Percentiles rank a stretch among this genome's conserved stretches.
phyloP scores from a whole-genome alignment of 495 filamentous ascomycete genomes.

The Podospora appendiculata region DNA sequence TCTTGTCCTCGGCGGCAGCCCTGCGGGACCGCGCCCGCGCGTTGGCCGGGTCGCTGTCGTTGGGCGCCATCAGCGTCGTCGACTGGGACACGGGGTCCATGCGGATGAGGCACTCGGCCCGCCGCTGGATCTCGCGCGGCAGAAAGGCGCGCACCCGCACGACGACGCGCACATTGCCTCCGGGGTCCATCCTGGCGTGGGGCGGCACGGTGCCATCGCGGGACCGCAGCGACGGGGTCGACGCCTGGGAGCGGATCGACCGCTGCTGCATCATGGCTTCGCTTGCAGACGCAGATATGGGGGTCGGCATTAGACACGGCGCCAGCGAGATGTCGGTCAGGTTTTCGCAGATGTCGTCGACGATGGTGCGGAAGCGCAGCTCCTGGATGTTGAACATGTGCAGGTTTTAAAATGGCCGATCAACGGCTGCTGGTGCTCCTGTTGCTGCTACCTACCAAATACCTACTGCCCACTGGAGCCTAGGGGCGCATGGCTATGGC shows the following conservation, averaged over 20 bases:
- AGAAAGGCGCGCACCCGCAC: conserved; percentile 88
- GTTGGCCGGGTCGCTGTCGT: conserved; percentile 57
- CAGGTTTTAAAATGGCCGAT: not conserved
- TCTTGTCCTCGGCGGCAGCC: conserved; percentile 67
- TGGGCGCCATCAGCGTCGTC: conserved; percentile 68
- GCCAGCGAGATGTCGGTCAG: conserved; percentile 38
- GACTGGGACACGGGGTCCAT: conserved; percentile 83
- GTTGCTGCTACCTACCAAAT: too few species aligned
- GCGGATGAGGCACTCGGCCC: conserved; percentile 73
- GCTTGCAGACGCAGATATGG: conserved; percentile 7
- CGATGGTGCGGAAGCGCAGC: conserved; percentile 24
- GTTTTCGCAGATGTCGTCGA: conserved; percentile 35
- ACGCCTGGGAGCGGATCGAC: conserved; percentile 50
- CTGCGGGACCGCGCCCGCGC: conserved; percentile 56
- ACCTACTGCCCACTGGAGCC: too few species aligned
- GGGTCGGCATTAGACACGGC: conserved; percentile 36
- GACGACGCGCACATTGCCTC: conserved; percentile 90
- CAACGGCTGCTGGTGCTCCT: too few species aligned
- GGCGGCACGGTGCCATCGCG: conserved; percentile 53
- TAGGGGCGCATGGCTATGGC: too few species aligned
- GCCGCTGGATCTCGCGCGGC: conserved; percentile 71
- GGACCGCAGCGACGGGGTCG: conserved; percentile 64
- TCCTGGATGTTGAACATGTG: conserved; percentile 30
- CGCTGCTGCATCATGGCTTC: conserved; percentile 10
- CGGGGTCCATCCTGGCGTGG: conserved; percentile 44